These are phyloP conservation scores for Pseudofabraea citricarpa DNA, from an alignment of 2,329 filamentous ascomycete genomes.

Conservation along the genomic window DNA sequence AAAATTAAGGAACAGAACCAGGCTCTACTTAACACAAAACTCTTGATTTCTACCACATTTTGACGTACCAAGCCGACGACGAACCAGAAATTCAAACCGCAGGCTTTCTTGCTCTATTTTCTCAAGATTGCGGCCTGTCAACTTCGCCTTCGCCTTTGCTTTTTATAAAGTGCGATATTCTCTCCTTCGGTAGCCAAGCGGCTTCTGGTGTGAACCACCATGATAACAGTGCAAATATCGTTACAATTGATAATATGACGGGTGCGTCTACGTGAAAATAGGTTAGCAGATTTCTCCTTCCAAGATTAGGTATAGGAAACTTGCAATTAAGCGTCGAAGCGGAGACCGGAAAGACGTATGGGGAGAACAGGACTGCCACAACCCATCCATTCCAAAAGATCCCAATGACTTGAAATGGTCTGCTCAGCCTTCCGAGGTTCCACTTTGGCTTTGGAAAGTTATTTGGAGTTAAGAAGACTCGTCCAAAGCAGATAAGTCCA, in stretches of 20 bases:
- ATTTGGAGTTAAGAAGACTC: slow-evolving; percentile 42
- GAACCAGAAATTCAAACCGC: too few species aligned
- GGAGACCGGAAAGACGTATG: slow-evolving; percentile 39
- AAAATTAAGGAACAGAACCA: too few species aligned
- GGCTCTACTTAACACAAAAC: too few species aligned
- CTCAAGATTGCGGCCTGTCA: too few species aligned
- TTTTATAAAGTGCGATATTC: slow-evolving; percentile 38
- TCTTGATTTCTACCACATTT: too few species aligned
- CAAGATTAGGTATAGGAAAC: slow-evolving; percentile 10
- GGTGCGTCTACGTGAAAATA: slow-evolving; percentile 35
- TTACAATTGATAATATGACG: slow-evolving; percentile 45
- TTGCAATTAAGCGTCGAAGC: slow-evolving; percentile 39
- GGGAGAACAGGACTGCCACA: slow-evolving; percentile 41
- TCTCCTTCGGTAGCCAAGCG: slow-evolving; percentile 38
- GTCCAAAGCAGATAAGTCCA: slow-evolving; percentile 43
- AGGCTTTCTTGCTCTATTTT: too few species aligned
- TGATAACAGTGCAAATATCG: slow-evolving; percentile 41
- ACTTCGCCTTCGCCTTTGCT: too few species aligned
- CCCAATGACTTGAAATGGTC: slow-evolving; percentile 41
- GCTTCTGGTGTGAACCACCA: slow-evolving; percentile 44
- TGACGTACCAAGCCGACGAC: too few species aligned
- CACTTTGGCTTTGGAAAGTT: slow-evolving; percentile 41
- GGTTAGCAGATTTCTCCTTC: slow-evolving; percentile 1
- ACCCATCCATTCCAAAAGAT: slow-evolving; percentile 47
- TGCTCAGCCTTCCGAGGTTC: slow-evolving; percentile 39